Percentiles rank a stretch among this genome's conserved stretches.
phyloP scores from a whole-genome alignment of 352 stramenopile genomes.

The Phytophthora pinifolia region DNA sequence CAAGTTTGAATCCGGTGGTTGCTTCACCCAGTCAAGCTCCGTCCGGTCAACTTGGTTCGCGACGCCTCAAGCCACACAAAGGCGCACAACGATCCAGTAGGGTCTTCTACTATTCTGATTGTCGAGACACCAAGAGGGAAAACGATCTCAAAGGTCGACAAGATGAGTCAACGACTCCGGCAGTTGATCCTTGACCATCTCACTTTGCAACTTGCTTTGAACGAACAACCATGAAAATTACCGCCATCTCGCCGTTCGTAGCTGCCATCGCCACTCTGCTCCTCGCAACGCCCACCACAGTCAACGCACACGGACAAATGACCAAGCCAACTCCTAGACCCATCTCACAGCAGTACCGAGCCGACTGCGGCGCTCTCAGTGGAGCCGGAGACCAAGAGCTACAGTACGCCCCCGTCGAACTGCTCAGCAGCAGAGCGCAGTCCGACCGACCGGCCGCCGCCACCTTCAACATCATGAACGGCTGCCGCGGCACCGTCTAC shows the following conservation, averaged over 20 bases:
- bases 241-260: constrained; percentile 7
- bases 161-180: neutral
- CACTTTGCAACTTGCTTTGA: constrained; percentile 14
- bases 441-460: constrained; percentile 36
- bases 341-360: constrained; percentile 41
- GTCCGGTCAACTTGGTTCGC: constrained; percentile 3
- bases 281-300: neutral
- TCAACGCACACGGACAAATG: constrained; percentile 42
- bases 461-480: constrained; percentile 70
- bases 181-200: neutral
- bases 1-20: neutral
- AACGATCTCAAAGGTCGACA: neutral
- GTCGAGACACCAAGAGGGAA: too few species aligned
- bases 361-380: constrained; percentile 43
- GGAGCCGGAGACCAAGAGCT: constrained; percentile 52
- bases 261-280: constrained; percentile 8
- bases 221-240: constrained; percentile 20
- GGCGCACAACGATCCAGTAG: too few species aligned
- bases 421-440: constrained; percentile 49
- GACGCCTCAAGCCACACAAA: too few species aligned
- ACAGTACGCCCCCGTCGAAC: constrained; percentile 51
- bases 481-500: constrained; percentile 59
- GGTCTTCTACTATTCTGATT: too few species aligned
- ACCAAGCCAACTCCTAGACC: constrained; percentile 27
- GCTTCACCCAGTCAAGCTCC: constrained; percentile 9